phyloP scores from a whole-genome alignment of 2,329 filamentous ascomycete species.

The Taxawa tesnikishii region DNA sequence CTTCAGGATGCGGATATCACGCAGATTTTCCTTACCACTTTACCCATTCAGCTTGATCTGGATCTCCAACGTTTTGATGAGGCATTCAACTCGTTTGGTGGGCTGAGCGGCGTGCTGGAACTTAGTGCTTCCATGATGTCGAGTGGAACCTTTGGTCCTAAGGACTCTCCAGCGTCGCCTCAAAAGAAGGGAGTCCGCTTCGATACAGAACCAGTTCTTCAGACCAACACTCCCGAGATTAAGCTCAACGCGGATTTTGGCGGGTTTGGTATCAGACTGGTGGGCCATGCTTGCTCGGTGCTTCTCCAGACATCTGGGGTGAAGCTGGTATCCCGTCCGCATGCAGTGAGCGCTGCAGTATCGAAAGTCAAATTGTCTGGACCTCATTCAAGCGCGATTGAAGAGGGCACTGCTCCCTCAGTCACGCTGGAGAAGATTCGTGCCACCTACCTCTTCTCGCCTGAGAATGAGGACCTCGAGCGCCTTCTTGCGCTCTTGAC shows the following conservation, averaged over 20 bases:
- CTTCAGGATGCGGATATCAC: conserved; percentile 12
- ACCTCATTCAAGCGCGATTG: conserved; percentile 44
- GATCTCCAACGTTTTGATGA: conserved; percentile 59
- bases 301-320: conserved; percentile 66
- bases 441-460: conserved; percentile 59
- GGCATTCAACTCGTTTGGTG: conserved; percentile 78
- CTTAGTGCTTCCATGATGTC: conserved; percentile 75
- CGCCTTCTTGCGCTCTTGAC: conserved; percentile 75
- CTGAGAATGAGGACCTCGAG: conserved; percentile 70
- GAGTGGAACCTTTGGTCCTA: conserved; percentile 20
- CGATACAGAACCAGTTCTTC: conserved; percentile 27
- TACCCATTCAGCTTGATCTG: conserved; percentile 63
- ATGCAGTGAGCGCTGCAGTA: conserved; percentile 60
- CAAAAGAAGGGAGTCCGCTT: conserved; percentile 44
- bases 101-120: conserved; percentile 80
- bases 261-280: conserved; percentile 62
- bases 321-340: conserved; percentile 64
- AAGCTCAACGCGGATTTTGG: conserved; percentile 70
- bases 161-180: conserved; percentile 17
- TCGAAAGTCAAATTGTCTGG: conserved; percentile 61
- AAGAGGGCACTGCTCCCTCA: conserved; percentile 34
- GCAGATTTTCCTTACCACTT: conserved; percentile 53
- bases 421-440: conserved; percentile 53
- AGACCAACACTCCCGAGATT: conserved; percentile 19
- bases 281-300: conserved; percentile 65